Conservation (phyloP, 352 stramenopile genomes). For the Phytophthora pini region DNA sequence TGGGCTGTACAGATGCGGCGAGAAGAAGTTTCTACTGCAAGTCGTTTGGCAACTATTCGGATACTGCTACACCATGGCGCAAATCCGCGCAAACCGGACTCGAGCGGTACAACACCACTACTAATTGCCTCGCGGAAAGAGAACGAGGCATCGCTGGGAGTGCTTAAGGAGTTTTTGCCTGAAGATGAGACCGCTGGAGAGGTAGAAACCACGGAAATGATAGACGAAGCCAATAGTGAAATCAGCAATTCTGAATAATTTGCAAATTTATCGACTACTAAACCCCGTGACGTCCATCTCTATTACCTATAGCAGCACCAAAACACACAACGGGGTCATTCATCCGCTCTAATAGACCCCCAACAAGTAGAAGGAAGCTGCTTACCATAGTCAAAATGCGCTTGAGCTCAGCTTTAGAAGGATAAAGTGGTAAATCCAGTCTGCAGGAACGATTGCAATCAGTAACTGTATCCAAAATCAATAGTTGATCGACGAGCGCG, state of each 20-base stretch:
- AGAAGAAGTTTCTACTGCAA: constrained; percentile 69
- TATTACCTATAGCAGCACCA: constrained; percentile 48
- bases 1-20: constrained; percentile 85
- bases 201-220: constrained; percentile 27
- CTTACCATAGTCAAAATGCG: constrained; percentile 93
- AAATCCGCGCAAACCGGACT: constrained; percentile 47
- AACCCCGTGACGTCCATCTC: constrained; percentile 82
- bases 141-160: constrained; percentile 61
- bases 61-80: constrained; percentile 70
- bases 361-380: neutral
- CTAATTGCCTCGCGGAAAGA: constrained; percentile 75
- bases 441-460: constrained; percentile 33
- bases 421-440: constrained; percentile 80
- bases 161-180: constrained; percentile 63
- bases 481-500: neutral
- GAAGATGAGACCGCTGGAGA: constrained; percentile 25
- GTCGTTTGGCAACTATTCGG: constrained; percentile 75
- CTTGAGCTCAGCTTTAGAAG: constrained; percentile 91
- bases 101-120: constrained; percentile 61
- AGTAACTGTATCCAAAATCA: constrained; percentile 3
- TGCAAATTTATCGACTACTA: constrained; percentile 59
- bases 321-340: neutral
- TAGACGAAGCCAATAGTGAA: constrained; percentile 23
- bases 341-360: constrained; percentile 8
- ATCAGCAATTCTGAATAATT: constrained; percentile 29